These are phyloP conservation scores for Crithidia acanthocephali DNA, from an alignment of 208 protist species.

Conservation along the genomic window DNA sequence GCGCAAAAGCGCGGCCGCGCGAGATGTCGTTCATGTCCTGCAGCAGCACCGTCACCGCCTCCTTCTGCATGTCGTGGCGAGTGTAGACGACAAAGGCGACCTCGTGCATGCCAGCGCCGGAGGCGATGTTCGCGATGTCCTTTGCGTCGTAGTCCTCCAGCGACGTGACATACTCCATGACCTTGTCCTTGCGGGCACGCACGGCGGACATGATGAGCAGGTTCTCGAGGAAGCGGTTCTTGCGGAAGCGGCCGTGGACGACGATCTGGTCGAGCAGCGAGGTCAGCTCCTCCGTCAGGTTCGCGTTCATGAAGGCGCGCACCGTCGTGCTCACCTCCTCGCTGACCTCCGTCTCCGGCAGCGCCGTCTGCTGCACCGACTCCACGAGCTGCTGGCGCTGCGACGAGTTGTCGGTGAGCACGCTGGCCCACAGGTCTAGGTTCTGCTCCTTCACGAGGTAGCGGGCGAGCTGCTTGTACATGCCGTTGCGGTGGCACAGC, in stretches of 20 bases:
- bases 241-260: slow-evolving; percentile 97
- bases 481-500: slow-evolving; percentile 96
- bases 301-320: slow-evolving; percentile 99
- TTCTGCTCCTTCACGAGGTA: slow-evolving; percentile 99
- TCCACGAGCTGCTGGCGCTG: slow-evolving; percentile 96
- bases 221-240: slow-evolving; percentile 99
- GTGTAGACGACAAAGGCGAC: slow-evolving; percentile 99
- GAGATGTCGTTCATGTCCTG: slow-evolving; percentile 96
- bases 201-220: slow-evolving; percentile 99
- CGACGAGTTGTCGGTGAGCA: slow-evolving; percentile 94
- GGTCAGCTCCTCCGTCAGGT: slow-evolving; percentile 99
- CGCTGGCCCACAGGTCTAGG: slow-evolving; percentile 97
- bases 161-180: slow-evolving; percentile 99
- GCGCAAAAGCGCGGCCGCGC: slow-evolving; percentile 96
- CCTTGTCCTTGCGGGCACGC: slow-evolving; percentile 94
- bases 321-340: slow-evolving; percentile 99
- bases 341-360: slow-evolving; percentile 97
- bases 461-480: slow-evolving; percentile 97
- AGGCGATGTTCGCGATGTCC: slow-evolving; percentile 98
- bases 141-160: slow-evolving; percentile 99
- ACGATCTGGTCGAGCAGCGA: slow-evolving; percentile 99
- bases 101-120: slow-evolving; percentile 95
- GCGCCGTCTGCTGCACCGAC: slow-evolving; percentile 98
- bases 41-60: slow-evolving; percentile 98
- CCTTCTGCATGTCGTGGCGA: slow-evolving; percentile 96